Percentiles rank a stretch among this genome's conserved stretches.
Conservation (phyloP, 371 early-diverging fungal genomes). For the Rhizoclosmatium hyalinum region DNA sequence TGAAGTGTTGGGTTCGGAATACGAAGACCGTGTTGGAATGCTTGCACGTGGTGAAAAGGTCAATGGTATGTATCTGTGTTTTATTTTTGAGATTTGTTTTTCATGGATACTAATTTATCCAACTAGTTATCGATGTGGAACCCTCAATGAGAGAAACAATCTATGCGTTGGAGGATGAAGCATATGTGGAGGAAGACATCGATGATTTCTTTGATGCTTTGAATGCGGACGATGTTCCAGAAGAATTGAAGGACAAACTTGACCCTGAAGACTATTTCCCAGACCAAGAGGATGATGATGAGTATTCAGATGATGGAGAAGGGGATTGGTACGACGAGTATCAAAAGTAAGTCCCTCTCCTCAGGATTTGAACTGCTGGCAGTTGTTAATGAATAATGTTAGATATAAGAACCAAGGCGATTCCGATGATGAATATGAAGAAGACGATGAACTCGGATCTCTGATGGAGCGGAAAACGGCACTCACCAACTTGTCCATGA, state of each 20-base stretch:
- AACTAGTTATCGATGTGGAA: constrained; percentile 30
- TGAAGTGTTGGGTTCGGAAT: constrained; percentile 74
- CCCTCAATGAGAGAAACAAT: constrained; percentile 77
- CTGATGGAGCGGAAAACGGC: constrained; percentile 37
- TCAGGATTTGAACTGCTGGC: not conserved
- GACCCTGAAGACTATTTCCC: constrained; percentile 23
- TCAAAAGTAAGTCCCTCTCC: constrained; percentile 57
- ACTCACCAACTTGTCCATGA: constrained; percentile 77
- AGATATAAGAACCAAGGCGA: constrained; percentile 47
- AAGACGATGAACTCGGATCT: constrained; percentile 51
- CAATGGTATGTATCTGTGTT: constrained; percentile 12
- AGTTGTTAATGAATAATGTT: not conserved
- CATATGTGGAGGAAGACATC: constrained; percentile 74
- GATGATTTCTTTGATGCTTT: constrained; percentile 83
- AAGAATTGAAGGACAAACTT: constrained; percentile 49
- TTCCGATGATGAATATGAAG: constrained; percentile 36
- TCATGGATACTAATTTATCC: not conserved
- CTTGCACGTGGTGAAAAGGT: constrained; percentile 41
- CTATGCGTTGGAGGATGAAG: constrained; percentile 92
- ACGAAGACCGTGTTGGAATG: constrained; percentile 54
- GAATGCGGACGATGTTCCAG: constrained; percentile 57
- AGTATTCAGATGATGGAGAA: constrained; percentile 60
- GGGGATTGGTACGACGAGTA: constrained; percentile 70
- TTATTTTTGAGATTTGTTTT: not conserved
- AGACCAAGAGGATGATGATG: constrained; percentile 51